phyloP scores from a whole-genome alignment of 345 rosid genomes.

The Gossypium herbaceum region DNA sequence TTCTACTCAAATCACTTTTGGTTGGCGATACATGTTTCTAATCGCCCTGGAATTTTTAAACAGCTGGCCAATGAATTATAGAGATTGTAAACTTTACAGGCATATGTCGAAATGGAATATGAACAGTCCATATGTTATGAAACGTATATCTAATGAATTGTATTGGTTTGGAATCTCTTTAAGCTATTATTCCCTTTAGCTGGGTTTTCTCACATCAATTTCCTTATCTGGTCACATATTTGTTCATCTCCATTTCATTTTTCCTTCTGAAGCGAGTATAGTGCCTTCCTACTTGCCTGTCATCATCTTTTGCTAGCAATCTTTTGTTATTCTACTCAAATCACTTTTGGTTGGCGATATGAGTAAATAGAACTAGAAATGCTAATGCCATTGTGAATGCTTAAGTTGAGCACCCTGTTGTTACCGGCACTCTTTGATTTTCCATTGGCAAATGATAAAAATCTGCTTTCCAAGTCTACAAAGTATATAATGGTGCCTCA shows the following conservation, averaged over 20 bases:
- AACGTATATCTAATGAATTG: slow-evolving; percentile 14
- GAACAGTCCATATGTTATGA: background rate
- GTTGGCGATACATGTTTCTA: background rate
- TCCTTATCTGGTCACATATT: background rate
- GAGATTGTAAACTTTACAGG: background rate
- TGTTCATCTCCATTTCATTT: background rate
- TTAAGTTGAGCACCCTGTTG: background rate
- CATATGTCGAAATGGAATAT: background rate
- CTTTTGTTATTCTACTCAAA: background rate
- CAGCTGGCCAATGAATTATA: too few relatives aligned
- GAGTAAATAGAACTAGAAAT: background rate
- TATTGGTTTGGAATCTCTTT: background rate
- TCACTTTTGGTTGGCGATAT: background rate
- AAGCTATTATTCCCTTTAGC: background rate
- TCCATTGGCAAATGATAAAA: background rate
- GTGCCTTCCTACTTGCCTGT: background rate
- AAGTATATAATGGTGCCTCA: slow-evolving; percentile 5
- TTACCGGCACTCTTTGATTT: background rate
- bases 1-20: background rate
- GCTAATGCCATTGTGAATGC: background rate
- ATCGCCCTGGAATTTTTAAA: too few relatives aligned
- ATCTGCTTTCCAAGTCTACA: background rate
- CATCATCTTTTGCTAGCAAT: background rate
- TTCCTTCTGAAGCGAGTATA: background rate
- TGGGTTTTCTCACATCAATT: background rate